Conservation (phyloP, 2,329 filamentous ascomycete species). For the Aspergillus fischeri region DNA sequence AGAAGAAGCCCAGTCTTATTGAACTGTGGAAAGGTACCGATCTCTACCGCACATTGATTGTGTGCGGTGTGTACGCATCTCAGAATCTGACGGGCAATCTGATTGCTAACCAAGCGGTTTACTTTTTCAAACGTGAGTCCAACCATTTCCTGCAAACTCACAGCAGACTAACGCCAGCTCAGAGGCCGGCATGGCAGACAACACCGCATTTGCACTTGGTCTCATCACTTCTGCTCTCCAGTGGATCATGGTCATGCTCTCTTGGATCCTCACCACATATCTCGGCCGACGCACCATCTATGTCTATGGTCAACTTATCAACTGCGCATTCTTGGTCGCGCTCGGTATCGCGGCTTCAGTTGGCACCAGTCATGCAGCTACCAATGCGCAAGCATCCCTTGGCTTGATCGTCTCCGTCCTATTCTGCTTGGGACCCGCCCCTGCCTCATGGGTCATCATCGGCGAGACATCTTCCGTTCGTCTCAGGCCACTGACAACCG, state of each 20-base stretch:
- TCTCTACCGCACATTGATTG: constrained; percentile 51
- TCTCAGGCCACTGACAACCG: constrained; percentile 62
- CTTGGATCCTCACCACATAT: constrained; percentile 63
- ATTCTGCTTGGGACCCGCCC: constrained; percentile 60
- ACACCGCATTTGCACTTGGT: constrained; percentile 58
- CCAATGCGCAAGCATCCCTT: constrained; percentile 56
- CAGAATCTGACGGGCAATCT: constrained; percentile 60
- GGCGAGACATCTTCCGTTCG: constrained; percentile 63
- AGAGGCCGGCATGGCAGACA: constrained; percentile 57
- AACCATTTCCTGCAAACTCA: constrained; percentile 11
- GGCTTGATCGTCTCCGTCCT: constrained; percentile 63
- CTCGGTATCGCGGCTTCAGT: no score
- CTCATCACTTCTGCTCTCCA: constrained; percentile 63
- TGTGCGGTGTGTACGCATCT: constrained; percentile 55
- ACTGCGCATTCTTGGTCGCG: constrained; percentile 28
- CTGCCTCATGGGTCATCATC: constrained; percentile 64
- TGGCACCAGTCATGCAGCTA: constrained; percentile 26
- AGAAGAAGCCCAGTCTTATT: constrained; percentile 45
- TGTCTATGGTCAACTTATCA: constrained; percentile 56
- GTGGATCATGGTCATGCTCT: constrained; percentile 60
- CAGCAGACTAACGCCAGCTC: constrained; percentile 26
- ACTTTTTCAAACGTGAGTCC: constrained; percentile 50
- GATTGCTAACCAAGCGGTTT: constrained; percentile 59
- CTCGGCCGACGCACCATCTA: constrained; percentile 63
- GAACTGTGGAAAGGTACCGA: constrained; percentile 56